Evolutionary conservation across 2,329 filamentous ascomycete species (phyloP).

Genomic region (Plectosphaerella cucumerina): DNA sequence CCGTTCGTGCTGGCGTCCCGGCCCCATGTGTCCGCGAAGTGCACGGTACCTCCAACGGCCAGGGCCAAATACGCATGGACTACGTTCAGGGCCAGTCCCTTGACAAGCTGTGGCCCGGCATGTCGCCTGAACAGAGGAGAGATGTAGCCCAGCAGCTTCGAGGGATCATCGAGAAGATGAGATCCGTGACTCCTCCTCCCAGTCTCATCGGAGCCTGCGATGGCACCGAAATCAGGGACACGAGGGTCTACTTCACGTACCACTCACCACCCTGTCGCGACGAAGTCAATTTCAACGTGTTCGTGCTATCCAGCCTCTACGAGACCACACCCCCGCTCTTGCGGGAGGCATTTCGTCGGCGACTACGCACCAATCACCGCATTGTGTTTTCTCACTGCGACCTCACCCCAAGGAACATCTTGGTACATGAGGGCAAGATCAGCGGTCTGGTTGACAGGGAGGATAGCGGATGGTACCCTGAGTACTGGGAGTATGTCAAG

Average conservation of each 20-base stretch:
- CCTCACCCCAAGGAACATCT: conserved; percentile 20
- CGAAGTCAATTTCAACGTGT: conserved; percentile 20
- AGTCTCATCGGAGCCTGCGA: conserved; percentile 19
- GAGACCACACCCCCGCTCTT: conserved; percentile 13
- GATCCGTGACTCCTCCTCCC: conserved; percentile 15
- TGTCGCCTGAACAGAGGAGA: conserved; percentile 16
- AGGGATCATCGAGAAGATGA: conserved; percentile 18
- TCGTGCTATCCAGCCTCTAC: conserved; percentile 14
- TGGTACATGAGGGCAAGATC: conserved; percentile 18
- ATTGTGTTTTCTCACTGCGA: conserved; percentile 43
- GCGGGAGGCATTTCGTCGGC: conserved; percentile 14
- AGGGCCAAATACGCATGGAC: conserved; percentile 17
- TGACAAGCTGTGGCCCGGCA: conserved; percentile 18
- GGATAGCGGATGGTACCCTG: conserved; percentile 28
- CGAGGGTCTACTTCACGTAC: conserved; percentile 14
- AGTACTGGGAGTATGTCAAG: conserved; percentile 26
- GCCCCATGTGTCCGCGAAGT: conserved; percentile 15
- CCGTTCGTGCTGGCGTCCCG: conserved; percentile 13
- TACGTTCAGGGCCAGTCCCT: conserved; percentile 20
- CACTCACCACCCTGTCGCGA: conserved; percentile 13
- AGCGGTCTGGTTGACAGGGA: conserved; percentile 24
- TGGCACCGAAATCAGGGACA: conserved; percentile 20
- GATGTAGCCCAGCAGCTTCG: conserved; percentile 18
- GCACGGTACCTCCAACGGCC: conserved; percentile 11
- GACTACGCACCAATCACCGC: conserved; percentile 20